Evolutionary conservation across 2,329 filamentous ascomycete genomes (phyloP), one percentile per base, ranked within the genome.

Genomic region (Stylonectria norvegica): DNA sequence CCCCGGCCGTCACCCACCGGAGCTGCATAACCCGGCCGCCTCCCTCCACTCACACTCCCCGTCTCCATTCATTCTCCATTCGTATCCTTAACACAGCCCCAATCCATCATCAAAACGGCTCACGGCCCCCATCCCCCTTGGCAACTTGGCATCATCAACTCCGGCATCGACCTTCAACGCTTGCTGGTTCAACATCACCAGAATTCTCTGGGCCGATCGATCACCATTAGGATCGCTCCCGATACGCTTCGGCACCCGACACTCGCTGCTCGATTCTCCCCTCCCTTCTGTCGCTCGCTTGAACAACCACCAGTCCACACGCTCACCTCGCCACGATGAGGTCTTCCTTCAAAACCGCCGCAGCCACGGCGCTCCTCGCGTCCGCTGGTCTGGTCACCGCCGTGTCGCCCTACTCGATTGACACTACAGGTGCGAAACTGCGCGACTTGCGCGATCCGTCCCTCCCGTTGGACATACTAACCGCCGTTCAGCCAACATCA

Each of bases 401-500:
- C 7, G 51, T 57, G 36, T 45, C 40, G 11, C 48, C 48, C 8
- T 59, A 53, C 38, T 53, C 48, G 33, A 50, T 60, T 40, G 56
- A 50, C 31, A 40, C 34, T 29, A 45, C 36, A 38, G 53, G 57
- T 60, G 38, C 36, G 46, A 29, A 30, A 20, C 15, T 4, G 27
- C n/a, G 27, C 27, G 5, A 14, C n/a, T 18, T 40, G 31, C 9
- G 14, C 6, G 20, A 15, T 5, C 16, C 22, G 22, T 17, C 16
- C 4, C 18, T n/a, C 32, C 20, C 25, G 18, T 30, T 34, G 33
- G 17, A 29, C 30, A 14, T n/a, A 44, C 48, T 58, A 32, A 58
- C 39, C 36, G 22, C 20, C 20, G n/a, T 11, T 4, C 28, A 69
- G 67, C 53, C 31, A 56, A 51, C 30, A 71, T 72, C 42, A 68